Conservation (phyloP, 106 monocot species). For the Iris macrosiphon region DNA sequence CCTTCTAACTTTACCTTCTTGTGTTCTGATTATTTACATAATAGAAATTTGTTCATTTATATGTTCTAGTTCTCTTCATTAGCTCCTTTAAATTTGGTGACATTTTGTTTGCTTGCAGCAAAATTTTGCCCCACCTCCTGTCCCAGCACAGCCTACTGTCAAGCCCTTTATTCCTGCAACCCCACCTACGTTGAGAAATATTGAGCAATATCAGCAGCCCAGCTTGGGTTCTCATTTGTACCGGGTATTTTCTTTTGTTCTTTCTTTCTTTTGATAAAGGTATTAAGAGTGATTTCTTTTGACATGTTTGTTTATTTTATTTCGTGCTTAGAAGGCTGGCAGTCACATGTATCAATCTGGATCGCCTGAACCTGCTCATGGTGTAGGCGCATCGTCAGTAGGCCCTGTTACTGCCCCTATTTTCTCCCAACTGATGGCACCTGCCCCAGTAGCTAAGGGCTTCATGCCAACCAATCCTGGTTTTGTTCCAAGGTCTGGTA, state of each 20-base stretch:
- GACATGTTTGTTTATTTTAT: neutral
- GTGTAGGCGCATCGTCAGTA: constrained; percentile 18
- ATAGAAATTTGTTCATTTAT: no score
- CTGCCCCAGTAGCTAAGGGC: constrained; percentile 10
- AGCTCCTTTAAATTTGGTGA: no score
- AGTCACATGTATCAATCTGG: constrained; percentile 37
- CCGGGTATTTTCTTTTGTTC: constrained; percentile 26
- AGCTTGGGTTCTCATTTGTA: constrained; percentile 69
- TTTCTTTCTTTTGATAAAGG: neutral
- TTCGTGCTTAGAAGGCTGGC: constrained; percentile 24
- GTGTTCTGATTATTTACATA: no score
- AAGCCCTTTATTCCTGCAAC: constrained; percentile 61
- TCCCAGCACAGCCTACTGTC: constrained; percentile 44
- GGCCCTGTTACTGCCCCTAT: constrained; percentile 26
- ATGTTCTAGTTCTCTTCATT: no score
- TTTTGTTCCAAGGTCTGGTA: constrained; percentile 26
- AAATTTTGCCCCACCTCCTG: constrained; percentile 26
- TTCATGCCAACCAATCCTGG: constrained; percentile 37
- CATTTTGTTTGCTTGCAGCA: constrained; percentile 31
- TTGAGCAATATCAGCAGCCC: constrained; percentile 60
- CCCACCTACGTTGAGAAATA: constrained; percentile 53
- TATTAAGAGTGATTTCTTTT: no score
- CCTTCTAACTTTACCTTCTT: no score
- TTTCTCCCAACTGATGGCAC: constrained; percentile 22
- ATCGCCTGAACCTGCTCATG: constrained; percentile 17